These are phyloP conservation scores for Lipomyces sp. DNA, from an alignment of 805 yeast genomes.

Conservation along the genomic window DNA sequence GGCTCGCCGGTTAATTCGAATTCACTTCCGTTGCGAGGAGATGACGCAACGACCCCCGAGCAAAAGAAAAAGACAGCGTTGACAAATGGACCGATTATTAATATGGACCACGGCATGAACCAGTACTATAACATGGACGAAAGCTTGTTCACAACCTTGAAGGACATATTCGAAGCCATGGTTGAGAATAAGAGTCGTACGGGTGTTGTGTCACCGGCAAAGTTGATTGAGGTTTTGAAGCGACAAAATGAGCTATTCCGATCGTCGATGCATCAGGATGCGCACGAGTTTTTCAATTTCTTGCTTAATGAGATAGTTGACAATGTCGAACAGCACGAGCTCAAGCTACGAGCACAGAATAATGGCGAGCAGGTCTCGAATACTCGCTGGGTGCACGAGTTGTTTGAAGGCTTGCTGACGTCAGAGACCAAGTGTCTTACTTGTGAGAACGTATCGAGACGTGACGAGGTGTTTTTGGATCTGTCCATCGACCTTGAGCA, in stretches of 20 bases:
- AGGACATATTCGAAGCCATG: slow-evolving; percentile 85
- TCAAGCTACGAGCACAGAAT: slow-evolving; percentile 20
- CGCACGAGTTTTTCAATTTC: slow-evolving; percentile 93
- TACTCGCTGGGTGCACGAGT: slow-evolving; percentile 59
- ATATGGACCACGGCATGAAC: slow-evolving; percentile 71
- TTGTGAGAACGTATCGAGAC: slow-evolving; percentile 79
- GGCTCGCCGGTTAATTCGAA: slow-evolving; percentile 10
- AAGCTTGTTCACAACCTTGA: slow-evolving; percentile 67
- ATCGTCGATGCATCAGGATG: slow-evolving; percentile 96
- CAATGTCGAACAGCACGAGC: slow-evolving; percentile 47
- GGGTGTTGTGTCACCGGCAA: slow-evolving; percentile 85
- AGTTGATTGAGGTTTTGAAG: slow-evolving; percentile 75
- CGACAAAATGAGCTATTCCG: slow-evolving; percentile 84
- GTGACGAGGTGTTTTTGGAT: slow-evolving; percentile 87
- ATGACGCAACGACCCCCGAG: slow-evolving; percentile 31
- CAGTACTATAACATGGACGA: slow-evolving; percentile 56
- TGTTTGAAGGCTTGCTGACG: slow-evolving; percentile 84
- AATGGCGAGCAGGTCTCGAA: slow-evolving; percentile 23
- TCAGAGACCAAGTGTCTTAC: slow-evolving; percentile 88
- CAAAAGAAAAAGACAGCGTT: slow-evolving; percentile 51
- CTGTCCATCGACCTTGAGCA: slow-evolving; percentile 82
- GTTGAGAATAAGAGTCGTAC: slow-evolving; percentile 67
- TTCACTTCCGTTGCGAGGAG: slow-evolving; percentile 25
- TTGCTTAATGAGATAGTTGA: slow-evolving; percentile 74
- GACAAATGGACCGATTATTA: slow-evolving; percentile 44